These are phyloP conservation scores for Myxozyma mucilagina DNA, from an alignment of 805 yeast genomes.

Conservation along the genomic window DNA sequence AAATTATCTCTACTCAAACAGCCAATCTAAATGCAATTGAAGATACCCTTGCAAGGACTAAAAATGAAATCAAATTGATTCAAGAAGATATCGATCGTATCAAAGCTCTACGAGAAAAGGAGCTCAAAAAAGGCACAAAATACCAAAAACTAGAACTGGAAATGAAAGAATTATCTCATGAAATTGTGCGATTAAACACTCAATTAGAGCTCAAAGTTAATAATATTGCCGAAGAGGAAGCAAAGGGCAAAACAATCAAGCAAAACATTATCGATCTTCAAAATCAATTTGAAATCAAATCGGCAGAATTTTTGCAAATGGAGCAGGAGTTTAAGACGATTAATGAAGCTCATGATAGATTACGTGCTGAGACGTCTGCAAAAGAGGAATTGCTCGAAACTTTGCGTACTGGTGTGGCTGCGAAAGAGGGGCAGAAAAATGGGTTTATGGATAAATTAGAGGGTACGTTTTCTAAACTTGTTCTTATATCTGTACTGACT, in stretches of 20 bases:
- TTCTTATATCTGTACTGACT: background rate
- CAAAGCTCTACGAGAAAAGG: constrained; percentile 55
- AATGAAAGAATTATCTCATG: constrained; percentile 60
- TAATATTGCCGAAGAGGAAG: constrained; percentile 56
- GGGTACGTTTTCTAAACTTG: background rate
- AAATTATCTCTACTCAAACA: constrained; percentile 12
- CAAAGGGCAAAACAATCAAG: constrained; percentile 42
- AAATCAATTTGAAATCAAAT: constrained; percentile 38
- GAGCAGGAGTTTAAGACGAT: constrained; percentile 51
- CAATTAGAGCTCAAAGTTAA: constrained; percentile 58
- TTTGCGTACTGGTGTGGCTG: constrained; percentile 84
- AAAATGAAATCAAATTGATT: constrained; percentile 56
- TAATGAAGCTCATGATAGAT: constrained; percentile 46
- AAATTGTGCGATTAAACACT: constrained; percentile 67
- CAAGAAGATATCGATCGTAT: constrained; percentile 60
- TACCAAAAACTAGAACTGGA: constrained; percentile 58
- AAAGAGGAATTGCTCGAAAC: constrained; percentile 82
- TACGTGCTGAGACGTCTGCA: constrained; percentile 52
- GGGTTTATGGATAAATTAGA: constrained; percentile 73
- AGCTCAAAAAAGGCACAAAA: constrained; percentile 59
- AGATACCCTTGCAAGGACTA: constrained; percentile 8
- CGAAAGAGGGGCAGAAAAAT: constrained; percentile 71
- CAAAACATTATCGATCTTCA: constrained; percentile 39
- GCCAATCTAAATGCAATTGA: constrained; percentile 12
- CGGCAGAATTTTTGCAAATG: constrained; percentile 43